Evolutionary conservation across 306 rosid genomes (phyloP), one percentile per base, ranked within the genome.

Genomic region (Quercus ilex): DNA sequence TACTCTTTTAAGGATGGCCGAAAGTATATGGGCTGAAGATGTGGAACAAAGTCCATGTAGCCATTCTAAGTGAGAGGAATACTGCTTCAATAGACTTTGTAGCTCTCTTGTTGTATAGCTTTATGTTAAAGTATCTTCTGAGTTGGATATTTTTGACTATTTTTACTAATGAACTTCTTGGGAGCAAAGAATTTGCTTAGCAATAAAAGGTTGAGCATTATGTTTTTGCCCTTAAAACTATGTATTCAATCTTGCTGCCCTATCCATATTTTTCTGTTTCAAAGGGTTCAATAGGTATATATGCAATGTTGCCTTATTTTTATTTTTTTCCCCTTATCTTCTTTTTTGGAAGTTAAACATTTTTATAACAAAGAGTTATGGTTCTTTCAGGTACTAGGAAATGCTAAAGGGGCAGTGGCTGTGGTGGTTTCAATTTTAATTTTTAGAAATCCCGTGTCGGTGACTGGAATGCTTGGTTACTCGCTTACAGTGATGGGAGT

Each of bases 351-450:
- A 30, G 53, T 3, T 25, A 28, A 73, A 75, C 68, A 70, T 84
- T n/a, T 56, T 49, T 67, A 73, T 55, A 81, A 72, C 56, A 26
- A 41, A 71, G 77, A 53, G 30, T 73, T 19, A 26, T 82, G 78
- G 82, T 55, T 77, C 57, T 31, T 86, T 73, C 87, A 96, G 99
- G 99, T 96, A 71, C 97, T 96, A 14, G 99, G 99, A 78, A 96
- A 96, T 86, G 99, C 99, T 31, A 96, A 96, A 83, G 99, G 99
- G 13, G 99, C 99, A 43, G 99, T 93, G 53, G 99, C 99, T 12
- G 99, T 96, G 56, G 99, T 96, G 74, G 93, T 96, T 82, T 96
- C 99, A 12, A 96, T 96, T 77, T 86, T 93, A 69, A 96, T 96
- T 71, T 96, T 96, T 73, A 91, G 90, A 86, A 96, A 96, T 79